Conservation (phyloP, 305 asterid genomes). For the Fraxinus angustifolia region DNA sequence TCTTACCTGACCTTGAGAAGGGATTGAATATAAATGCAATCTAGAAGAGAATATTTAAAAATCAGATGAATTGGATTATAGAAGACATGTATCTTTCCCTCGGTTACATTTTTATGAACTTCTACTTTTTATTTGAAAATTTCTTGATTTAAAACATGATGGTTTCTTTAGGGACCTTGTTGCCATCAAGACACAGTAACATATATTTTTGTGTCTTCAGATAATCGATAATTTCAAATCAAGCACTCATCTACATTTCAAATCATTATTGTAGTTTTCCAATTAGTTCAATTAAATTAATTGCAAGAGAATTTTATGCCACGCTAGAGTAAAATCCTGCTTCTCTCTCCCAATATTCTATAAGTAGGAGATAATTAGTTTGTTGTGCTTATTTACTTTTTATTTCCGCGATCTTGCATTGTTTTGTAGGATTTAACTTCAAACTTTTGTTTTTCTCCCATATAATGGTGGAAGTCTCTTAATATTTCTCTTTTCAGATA, state of each 20-base stretch:
- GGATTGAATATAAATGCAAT: neutral
- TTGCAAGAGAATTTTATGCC: neutral
- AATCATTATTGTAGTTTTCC: neutral
- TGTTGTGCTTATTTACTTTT: neutral
- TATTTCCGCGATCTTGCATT: slow-evolving; percentile 4
- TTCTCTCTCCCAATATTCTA: neutral
- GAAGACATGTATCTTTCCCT: neutral
- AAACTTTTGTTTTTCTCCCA: neutral
- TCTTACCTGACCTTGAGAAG: slow-evolving; percentile 1
- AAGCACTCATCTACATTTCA: neutral
- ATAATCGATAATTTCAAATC: neutral
- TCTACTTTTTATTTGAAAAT: neutral
- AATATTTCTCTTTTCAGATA: slow-evolving; percentile 48
- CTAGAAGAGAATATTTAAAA: slow-evolving; percentile 1
- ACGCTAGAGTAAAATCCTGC: slow-evolving; percentile 5
- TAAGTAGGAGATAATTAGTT: slow-evolving; percentile 2
- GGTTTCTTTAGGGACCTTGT: neutral
- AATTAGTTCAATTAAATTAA: neutral
- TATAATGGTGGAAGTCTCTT: neutral
- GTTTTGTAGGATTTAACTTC: neutral
- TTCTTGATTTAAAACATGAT: neutral
- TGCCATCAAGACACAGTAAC: neutral
- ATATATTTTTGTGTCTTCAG: neutral
- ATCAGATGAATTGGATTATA: neutral
- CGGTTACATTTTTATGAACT: neutral